These are phyloP conservation scores for Stenocarpella maydis DNA, from an alignment of 2,329 filamentous ascomycete genomes.

Conservation along the genomic window DNA sequence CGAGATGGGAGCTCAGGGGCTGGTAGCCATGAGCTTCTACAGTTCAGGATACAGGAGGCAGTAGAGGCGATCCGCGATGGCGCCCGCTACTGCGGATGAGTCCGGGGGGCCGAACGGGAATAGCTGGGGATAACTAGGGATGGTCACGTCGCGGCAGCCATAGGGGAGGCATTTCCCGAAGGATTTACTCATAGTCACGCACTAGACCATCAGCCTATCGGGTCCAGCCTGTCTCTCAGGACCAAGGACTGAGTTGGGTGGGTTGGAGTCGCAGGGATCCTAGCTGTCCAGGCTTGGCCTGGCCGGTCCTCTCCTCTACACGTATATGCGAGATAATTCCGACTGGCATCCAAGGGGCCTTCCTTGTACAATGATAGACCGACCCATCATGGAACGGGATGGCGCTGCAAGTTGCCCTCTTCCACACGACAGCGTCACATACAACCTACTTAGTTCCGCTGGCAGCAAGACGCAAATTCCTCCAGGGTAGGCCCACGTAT, in stretches of 20 bases:
- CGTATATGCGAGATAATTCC: not conserved
- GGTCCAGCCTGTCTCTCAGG: not conserved
- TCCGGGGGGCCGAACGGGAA: not conserved
- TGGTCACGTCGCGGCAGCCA: not conserved
- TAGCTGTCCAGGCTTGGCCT: not conserved
- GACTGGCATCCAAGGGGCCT: not conserved
- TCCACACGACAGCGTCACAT: not conserved
- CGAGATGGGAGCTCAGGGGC: slow-evolving; percentile 4
- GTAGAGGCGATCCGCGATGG: slow-evolving; percentile 2
- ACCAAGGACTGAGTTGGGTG: not conserved
- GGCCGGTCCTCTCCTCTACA: not conserved
- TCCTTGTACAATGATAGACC: not conserved
- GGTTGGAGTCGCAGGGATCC: not conserved
- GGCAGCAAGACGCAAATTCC: too few relatives aligned
- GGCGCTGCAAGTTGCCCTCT: too few relatives aligned
- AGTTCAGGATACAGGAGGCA: not conserved
- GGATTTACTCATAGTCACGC: not conserved
- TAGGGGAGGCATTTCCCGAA: not conserved
- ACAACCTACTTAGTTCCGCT: too few relatives aligned
- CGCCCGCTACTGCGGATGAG: slow-evolving; percentile 1
- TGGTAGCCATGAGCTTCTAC: not conserved
- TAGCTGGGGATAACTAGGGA: slow-evolving; percentile 3
- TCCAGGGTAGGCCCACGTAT: too few relatives aligned
- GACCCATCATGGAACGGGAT: too few relatives aligned
- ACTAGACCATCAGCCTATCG: not conserved